A percentile compares a stretch with the other conserved stretches of the same genome.
Conservation (phyloP, 768 basidiomycete genomes). For the Russula abietina region DNA sequence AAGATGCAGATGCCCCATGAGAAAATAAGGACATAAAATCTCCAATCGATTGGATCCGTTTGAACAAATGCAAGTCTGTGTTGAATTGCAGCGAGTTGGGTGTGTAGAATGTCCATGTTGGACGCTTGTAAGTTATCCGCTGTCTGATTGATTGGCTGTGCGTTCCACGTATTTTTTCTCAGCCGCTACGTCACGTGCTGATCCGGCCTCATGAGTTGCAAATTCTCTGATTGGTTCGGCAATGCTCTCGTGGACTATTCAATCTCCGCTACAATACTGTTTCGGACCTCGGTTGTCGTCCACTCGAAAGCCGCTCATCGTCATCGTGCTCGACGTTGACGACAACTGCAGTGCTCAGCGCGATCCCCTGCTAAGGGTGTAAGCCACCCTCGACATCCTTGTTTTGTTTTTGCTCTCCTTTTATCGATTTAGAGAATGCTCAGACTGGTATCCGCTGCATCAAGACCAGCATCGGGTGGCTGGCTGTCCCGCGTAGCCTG, state of each 20-base stretch:
- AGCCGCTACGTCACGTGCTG: neutral
- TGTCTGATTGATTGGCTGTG: neutral
- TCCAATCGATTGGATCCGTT: constrained; percentile 72
- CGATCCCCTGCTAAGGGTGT: constrained; percentile 10
- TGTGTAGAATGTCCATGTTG: constrained; percentile 22
- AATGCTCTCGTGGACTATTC: neutral
- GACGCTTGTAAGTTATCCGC: neutral
- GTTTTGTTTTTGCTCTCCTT: neutral
- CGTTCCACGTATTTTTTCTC: neutral
- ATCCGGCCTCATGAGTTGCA: neutral
- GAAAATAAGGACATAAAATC: constrained; percentile 68
- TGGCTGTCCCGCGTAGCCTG: constrained; percentile 58
- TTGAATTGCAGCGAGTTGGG: constrained; percentile 39
- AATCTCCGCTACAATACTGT: constrained; percentile 20
- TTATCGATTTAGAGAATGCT: constrained; percentile 42
- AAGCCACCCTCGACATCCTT: neutral
- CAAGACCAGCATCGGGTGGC: constrained; percentile 51
- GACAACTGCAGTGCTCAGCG: constrained; percentile 11
- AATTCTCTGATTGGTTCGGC: constrained; percentile 15
- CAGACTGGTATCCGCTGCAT: constrained; percentile 60
- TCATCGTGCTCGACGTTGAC: constrained; percentile 24
- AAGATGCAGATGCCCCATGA: constrained; percentile 78
- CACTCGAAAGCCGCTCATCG: constrained; percentile 14
- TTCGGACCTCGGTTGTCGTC: constrained; percentile 17
- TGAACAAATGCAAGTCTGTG: constrained; percentile 63